Base-by-base conservation (phyloP, 176 grass and related monocot genomes). In the Cenchrus fungigraminus region DNA sequence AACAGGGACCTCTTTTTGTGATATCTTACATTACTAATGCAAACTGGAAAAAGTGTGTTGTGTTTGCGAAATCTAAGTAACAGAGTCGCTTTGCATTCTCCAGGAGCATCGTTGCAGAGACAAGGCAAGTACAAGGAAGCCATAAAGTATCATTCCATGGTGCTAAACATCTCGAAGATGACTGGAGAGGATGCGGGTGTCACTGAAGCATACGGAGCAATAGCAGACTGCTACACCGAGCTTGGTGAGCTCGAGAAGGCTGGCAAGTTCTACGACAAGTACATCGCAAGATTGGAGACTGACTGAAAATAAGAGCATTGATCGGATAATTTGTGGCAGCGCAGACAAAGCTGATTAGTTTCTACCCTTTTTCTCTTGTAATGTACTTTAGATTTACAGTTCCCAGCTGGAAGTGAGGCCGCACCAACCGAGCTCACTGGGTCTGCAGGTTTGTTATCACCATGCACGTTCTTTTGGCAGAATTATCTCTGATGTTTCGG, bases 171-270 rank as follows among this genome's bases (percentile, higher is more conserved):
- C 81, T 98, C 97, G 14, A 87, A 84, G 72, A 86, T 77, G 80
- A 89, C 88, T 0, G 82, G 88, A 76, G 97, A 96, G 88, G 88
- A 94, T 65, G 81, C 97, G 2, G 97, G 97, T 53, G 77, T 96
- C 46, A 98, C 97, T 4, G 93, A 98, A 86, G 97, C 93, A 8
- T 98, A 95, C 1, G 93, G 97, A 44, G 97, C 97, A 58, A 98
- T 98, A 72, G 93, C 97, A 0, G 97, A 98, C 76, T 98, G 97
- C 90, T 98, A 95, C 82, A 98, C 97, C 0, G 97, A 98, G 77
- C 61, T 96, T 40, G 91, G 93, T 74, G 97, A 98, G 82, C 91
- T 98, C 2, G 97, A 98, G 87, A 92, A 92, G 79, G 97, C 97
- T 52, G 97, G 91, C 45, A 89, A 90, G 81, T 98, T 98, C 61